Base-by-base conservation (phyloP, 2,329 filamentous ascomycete genomes). In the Phymatotrichopsis omnivora region DNA sequence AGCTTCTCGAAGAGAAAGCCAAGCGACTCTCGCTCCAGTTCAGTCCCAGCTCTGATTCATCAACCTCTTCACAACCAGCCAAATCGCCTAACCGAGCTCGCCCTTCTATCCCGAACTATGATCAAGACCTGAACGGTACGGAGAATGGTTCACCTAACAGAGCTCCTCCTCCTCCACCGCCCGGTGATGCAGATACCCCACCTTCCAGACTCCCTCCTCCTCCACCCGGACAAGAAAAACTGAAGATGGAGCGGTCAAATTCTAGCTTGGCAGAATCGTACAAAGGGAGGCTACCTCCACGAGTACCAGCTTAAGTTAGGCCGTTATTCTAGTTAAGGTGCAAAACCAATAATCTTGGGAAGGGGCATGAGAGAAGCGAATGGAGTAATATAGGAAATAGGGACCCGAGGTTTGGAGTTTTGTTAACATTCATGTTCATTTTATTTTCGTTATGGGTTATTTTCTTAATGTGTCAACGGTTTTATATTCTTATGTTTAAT, bases 1-100 rank as follows among this genome's bases (percentile, higher is more conserved):
- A 49, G 30, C 45, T 53, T 11, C 51, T 59, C 2, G 55, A 54
- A 23, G 54, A 57, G 41, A 54, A 52, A 30, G 55, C 54, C 37
- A 52, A 53, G 28, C 46, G 49, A 19, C 42, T 53, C 39, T 53
- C 51, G 7, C 44, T 45, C 28, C 48, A 47, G 16, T 48, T 39
- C 16, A 24, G 20, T 24, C 42, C 50, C 30, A 35, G 45, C 35
- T 33, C 28, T 4, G 29, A 22, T 17, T 46, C 43, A 12, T 22
- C 38, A 17, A 17, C 42, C 3, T n/a, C 40, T 12, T 23, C 19
- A 14, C 39, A 38, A 5, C 12, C 46, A 8, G 28, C 28, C 17
- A 12, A 38, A 19, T 42, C 12, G 29, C 43, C 33, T 22, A 12
- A 20, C 10, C 33, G 28, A 27, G 25, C 45, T 1, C 43, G 48